These are phyloP conservation scores for Stagonosporopsis rhizophila DNA, from an alignment of 2,329 filamentous ascomycete species.

Conservation along the genomic window DNA sequence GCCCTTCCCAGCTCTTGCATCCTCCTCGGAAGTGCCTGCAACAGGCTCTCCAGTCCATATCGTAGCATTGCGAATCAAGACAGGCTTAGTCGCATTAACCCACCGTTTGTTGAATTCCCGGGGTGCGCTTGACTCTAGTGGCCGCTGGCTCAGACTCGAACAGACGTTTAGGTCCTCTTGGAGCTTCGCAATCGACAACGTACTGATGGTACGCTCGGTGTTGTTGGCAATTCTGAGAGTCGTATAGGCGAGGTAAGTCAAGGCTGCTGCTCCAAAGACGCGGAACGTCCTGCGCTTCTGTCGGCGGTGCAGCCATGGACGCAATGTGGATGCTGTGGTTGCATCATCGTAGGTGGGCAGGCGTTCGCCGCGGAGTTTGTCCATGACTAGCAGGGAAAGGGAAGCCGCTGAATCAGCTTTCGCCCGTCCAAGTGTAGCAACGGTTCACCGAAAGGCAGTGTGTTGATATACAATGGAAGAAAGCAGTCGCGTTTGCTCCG, in stretches of 20 bases:
- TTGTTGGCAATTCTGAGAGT: constrained; percentile 26
- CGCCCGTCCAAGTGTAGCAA: not conserved
- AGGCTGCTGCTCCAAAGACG: constrained; percentile 24
- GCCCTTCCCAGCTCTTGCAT: constrained; percentile 65
- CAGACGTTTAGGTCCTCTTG: constrained; percentile 64
- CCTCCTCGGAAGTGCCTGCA: constrained; percentile 59
- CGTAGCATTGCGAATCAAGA: constrained; percentile 70
- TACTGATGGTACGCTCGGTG: constrained; percentile 21
- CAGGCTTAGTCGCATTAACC: constrained; percentile 64
- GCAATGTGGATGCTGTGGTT: constrained; percentile 13
- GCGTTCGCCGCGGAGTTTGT: constrained; percentile 23
- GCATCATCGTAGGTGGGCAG: constrained; percentile 36
- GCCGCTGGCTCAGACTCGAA: constrained; percentile 61
- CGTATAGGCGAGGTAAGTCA: constrained; percentile 31
- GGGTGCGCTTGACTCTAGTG: constrained; percentile 62
- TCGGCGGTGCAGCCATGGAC: constrained; percentile 24
- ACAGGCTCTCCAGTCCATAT: constrained; percentile 70
- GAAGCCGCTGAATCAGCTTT: not conserved
- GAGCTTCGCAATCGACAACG: constrained; percentile 62
- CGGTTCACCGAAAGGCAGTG: not conserved
- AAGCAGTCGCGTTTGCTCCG: not conserved
- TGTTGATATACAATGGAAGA: not conserved
- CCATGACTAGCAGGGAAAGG: constrained; percentile 19
- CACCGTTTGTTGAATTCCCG: constrained; percentile 68
- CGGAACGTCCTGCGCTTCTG: constrained; percentile 29